These are phyloP conservation scores for Cunninghamia lanceolata DNA, from an alignment of 75 land plant genomes.

Conservation along the genomic window DNA sequence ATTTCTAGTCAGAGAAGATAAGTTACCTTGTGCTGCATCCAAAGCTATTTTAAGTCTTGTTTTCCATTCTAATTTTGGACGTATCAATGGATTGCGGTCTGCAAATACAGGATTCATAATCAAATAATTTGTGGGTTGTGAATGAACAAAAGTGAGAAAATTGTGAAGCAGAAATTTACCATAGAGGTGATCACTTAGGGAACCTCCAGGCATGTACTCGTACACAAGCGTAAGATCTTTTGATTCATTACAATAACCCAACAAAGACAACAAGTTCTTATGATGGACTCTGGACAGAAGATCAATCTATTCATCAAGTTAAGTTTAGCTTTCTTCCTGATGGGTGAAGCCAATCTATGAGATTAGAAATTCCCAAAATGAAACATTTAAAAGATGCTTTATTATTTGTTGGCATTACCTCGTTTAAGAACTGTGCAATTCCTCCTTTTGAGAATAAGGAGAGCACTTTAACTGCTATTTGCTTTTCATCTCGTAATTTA, in stretches of 20 bases:
- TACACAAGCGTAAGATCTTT: conserved; percentile 43
- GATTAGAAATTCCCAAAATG: not conserved
- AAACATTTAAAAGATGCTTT: no score
- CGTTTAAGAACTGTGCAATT: not conserved
- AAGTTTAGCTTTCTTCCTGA: not conserved
- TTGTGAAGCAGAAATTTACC: not conserved
- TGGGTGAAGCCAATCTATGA: not conserved
- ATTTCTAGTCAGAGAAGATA: no score
- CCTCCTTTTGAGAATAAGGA: not conserved
- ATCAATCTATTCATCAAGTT: conserved; percentile 11
- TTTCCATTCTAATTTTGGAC: conserved; percentile 18
- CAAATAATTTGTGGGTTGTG: not conserved
- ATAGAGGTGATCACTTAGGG: conserved; percentile 56
- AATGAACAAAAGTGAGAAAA: not conserved
- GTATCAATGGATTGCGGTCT: not conserved
- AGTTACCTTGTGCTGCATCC: conserved; percentile 29
- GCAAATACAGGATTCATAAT: not conserved
- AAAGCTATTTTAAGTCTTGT: conserved; percentile 20
- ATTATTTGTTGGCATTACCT: not conserved
- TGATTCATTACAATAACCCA: conserved; percentile 50
- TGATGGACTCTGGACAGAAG: conserved; percentile 22
- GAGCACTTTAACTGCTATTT: not conserved
- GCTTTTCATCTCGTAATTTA: not conserved
- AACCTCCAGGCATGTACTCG: conserved; percentile 55
- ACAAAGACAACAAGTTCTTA: conserved; percentile 36